These are phyloP conservation scores for Wickerhamiella cacticola DNA, from an alignment of 805 yeast genomes.

Conservation along the genomic window DNA sequence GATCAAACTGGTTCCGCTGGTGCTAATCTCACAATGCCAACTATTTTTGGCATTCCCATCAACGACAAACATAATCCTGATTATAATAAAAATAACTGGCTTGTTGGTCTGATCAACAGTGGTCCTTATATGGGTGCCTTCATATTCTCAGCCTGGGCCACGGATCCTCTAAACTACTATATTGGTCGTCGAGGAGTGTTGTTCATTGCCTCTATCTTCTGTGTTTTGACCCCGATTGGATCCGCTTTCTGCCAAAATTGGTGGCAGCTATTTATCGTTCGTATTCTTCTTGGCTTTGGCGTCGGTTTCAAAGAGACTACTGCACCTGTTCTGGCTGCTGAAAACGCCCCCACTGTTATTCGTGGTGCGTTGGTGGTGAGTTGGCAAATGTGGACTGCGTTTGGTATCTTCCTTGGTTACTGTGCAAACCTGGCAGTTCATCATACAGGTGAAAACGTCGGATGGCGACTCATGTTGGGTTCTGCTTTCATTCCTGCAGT, in stretches of 20 bases:
- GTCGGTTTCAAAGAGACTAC: constrained; percentile 57
- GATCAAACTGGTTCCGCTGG: constrained; percentile 63
- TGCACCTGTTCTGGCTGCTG: constrained; percentile 58
- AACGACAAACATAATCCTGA: constrained; percentile 18
- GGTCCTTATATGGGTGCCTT: constrained; percentile 44
- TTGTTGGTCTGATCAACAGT: constrained; percentile 51
- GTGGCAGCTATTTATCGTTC: constrained; percentile 48
- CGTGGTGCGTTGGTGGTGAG: constrained; percentile 58
- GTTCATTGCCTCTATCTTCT: constrained; percentile 36
- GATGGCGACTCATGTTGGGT: constrained; percentile 59
- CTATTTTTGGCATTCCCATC: constrained; percentile 33
- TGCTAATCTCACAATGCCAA: constrained; percentile 45
- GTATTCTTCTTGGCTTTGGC: constrained; percentile 50
- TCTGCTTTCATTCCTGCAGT: constrained; percentile 43
- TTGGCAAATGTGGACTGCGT: constrained; percentile 69
- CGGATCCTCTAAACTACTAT: constrained; percentile 39
- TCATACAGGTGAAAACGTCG: constrained; percentile 34
- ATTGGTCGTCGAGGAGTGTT: constrained; percentile 44
- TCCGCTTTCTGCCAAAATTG: constrained; percentile 51
- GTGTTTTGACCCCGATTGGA: constrained; percentile 45
- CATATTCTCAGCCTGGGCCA: constrained; percentile 41
- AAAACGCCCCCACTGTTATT: constrained; percentile 43
- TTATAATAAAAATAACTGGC: constrained; percentile 27
- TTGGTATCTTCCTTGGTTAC: constrained; percentile 58
- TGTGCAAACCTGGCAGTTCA: constrained; percentile 48